Conservation (phyloP, 805 yeast species). For the Candida methanosorbosa region DNA sequence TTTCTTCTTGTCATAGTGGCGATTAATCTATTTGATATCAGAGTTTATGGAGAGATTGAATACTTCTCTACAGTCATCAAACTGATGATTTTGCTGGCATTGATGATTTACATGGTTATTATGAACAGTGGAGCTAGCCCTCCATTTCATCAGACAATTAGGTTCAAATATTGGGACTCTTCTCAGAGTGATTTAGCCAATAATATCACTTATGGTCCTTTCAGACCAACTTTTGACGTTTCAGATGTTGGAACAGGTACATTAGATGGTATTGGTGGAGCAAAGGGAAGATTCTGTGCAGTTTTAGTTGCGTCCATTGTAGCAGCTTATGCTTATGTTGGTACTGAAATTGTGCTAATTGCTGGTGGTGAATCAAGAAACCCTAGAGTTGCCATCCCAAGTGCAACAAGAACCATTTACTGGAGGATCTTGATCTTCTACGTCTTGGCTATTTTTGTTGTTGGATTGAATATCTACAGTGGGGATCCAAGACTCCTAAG, state of each 20-base stretch:
- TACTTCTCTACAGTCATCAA: slow-evolving; percentile 53
- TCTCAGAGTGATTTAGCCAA: slow-evolving; percentile 38
- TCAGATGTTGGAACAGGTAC: slow-evolving; percentile 52
- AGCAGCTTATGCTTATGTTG: slow-evolving; percentile 70
- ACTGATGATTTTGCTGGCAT: slow-evolving; percentile 39
- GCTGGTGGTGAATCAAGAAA: slow-evolving; percentile 84
- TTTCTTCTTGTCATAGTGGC: slow-evolving; percentile 36
- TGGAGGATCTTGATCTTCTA: slow-evolving; percentile 53
- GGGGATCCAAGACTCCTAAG: slow-evolving; percentile 70
- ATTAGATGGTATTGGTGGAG: slow-evolving; percentile 49
- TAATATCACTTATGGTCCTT: slow-evolving; percentile 55
- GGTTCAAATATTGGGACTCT: slow-evolving; percentile 63
- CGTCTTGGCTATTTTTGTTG: slow-evolving; percentile 55
- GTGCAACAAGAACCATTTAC: slow-evolving; percentile 39
- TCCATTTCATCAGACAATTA: slow-evolving; percentile 37
- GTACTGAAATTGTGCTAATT: slow-evolving; percentile 74
- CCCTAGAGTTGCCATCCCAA: slow-evolving; percentile 68
- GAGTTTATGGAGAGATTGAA: slow-evolving; percentile 69
- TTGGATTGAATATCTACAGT: slow-evolving; percentile 64
- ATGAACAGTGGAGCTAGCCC: slow-evolving; percentile 52
- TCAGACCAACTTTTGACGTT: slow-evolving; percentile 64
- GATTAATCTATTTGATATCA: slow-evolving; percentile 58
- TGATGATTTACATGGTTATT: slow-evolving; percentile 57
- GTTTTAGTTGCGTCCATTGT: slow-evolving; percentile 52
- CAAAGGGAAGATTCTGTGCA: slow-evolving; percentile 51